Conservation (phyloP, 2,329 filamentous ascomycete species). For the Nothophaeocryptopus gaeumannii region DNA sequence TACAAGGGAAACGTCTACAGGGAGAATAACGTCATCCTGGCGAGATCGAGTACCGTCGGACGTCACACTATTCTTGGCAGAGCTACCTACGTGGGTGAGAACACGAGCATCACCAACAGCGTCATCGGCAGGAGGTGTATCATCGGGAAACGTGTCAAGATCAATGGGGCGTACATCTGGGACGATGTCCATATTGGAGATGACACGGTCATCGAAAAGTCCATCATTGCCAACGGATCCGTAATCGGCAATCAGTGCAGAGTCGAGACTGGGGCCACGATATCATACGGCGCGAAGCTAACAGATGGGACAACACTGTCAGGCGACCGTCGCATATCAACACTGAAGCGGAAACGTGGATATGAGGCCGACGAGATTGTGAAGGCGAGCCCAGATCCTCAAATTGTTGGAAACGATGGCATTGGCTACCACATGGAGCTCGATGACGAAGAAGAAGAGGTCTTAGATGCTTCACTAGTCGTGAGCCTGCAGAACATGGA, state of each 20-base stretch:
- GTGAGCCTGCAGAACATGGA: constrained; percentile 44
- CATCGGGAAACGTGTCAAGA: constrained; percentile 78
- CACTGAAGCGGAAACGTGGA: constrained; percentile 46
- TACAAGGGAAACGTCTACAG: constrained; percentile 69
- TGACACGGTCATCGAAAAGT: constrained; percentile 64
- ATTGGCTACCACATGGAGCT: constrained; percentile 60
- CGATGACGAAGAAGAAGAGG: constrained; percentile 61
- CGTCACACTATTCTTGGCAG: constrained; percentile 72
- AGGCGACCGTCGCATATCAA: constrained; percentile 46
- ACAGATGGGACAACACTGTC: constrained; percentile 56
- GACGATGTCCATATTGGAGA: constrained; percentile 77
- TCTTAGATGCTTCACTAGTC: constrained; percentile 41
- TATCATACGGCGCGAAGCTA: constrained; percentile 76
- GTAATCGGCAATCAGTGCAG: constrained; percentile 68
- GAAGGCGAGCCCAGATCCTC: constrained; percentile 42
- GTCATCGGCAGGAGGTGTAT: constrained; percentile 80
- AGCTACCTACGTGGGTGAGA: constrained; percentile 71
- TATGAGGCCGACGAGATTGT: constrained; percentile 40
- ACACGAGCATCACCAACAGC: constrained; percentile 67
- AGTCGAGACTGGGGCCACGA: constrained; percentile 68
- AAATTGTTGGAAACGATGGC: constrained; percentile 57
- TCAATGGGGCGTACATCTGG: constrained; percentile 84
- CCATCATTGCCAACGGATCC: constrained; percentile 73
- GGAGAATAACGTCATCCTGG: constrained; percentile 73
- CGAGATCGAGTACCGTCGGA: constrained; percentile 67